phyloP scores from a whole-genome alignment of 257 asterid genomes.

The Nicotiana sylvestris region DNA sequence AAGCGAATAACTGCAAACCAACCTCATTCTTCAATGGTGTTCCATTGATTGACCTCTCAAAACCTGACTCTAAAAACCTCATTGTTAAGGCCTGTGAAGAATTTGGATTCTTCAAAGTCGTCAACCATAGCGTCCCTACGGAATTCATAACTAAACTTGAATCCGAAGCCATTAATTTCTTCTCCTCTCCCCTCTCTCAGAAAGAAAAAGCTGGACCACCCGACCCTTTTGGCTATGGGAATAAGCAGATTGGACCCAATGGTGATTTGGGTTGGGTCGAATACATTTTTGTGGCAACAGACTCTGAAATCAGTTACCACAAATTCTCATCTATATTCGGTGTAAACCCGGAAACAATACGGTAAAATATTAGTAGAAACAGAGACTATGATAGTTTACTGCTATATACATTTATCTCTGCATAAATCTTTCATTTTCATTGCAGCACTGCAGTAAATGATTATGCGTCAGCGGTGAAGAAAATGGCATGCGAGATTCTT shows the following conservation, averaged over 20 bases:
- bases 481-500: constrained; percentile 25
- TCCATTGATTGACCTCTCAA: constrained; percentile 21
- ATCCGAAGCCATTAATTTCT: constrained; percentile 18
- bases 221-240: constrained; percentile 25
- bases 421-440: too few species aligned
- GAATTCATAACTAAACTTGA: constrained; percentile 14
- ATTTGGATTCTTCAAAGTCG: constrained; percentile 24
- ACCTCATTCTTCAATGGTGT: background rate
- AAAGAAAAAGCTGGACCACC: constrained; percentile 21
- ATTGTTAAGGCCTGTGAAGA: constrained; percentile 25
- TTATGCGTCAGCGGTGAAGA: constrained; percentile 19
- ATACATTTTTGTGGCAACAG: constrained; percentile 12
- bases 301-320: constrained; percentile 8
- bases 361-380: background rate
- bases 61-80: constrained; percentile 16
- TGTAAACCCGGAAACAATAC: background rate
- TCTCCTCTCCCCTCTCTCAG: constrained; percentile 12
- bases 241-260: constrained; percentile 17
- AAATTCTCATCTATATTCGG: constrained; percentile 4
- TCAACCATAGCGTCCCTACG: constrained; percentile 20
- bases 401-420: background rate
- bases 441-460: constrained; percentile 16
- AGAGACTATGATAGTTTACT: background rate
- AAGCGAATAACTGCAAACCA: constrained; percentile 5
- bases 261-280: constrained; percentile 29